phyloP scores from a whole-genome alignment of 352 stramenopile genomes.

The Pythium folliculosum region DNA sequence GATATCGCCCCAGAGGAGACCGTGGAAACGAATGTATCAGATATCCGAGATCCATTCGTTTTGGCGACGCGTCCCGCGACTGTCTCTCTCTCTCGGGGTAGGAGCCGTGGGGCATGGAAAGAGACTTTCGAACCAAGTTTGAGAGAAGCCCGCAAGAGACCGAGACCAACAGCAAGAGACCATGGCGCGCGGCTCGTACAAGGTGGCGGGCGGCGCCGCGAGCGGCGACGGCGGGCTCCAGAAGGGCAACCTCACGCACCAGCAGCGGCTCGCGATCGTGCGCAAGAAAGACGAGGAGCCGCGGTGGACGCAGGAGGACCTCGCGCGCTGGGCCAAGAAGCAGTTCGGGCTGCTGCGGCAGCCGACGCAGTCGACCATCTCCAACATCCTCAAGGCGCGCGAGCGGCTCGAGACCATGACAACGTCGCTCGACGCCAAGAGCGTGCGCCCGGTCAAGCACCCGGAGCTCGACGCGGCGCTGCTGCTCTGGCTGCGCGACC shows the following conservation, averaged over 20 bases:
- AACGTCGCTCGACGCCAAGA: conserved; percentile 46
- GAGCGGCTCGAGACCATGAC: conserved; percentile 45
- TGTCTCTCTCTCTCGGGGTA: conserved; percentile 7
- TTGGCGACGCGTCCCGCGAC: background rate
- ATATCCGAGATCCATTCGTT: conserved; percentile 17
- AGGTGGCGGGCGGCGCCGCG: conserved; percentile 2
- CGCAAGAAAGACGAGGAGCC: conserved; percentile 57
- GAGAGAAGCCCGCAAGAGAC: conserved; percentile 2
- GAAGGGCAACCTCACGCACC: conserved; percentile 61
- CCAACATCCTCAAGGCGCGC: conserved; percentile 53
- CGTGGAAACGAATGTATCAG: conserved; percentile 22
- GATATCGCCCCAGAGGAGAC: conserved; percentile 16
- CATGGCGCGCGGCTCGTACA: background rate
- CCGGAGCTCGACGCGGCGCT: conserved; percentile 52
- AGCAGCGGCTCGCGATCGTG: conserved; percentile 60
- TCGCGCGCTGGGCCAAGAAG: conserved; percentile 57
- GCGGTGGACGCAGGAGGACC: conserved; percentile 51
- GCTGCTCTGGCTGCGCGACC: conserved; percentile 44
- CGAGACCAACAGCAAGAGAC: background rate
- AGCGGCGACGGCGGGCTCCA: conserved; percentile 15
- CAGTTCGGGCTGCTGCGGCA: conserved; percentile 46
- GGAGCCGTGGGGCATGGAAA: background rate
- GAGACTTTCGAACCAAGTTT: conserved; percentile 13
- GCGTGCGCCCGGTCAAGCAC: conserved; percentile 46
- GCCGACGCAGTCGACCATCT: conserved; percentile 70